phyloP scores from a whole-genome alignment of 306 rosid species.

The Albizia julibrissin region DNA sequence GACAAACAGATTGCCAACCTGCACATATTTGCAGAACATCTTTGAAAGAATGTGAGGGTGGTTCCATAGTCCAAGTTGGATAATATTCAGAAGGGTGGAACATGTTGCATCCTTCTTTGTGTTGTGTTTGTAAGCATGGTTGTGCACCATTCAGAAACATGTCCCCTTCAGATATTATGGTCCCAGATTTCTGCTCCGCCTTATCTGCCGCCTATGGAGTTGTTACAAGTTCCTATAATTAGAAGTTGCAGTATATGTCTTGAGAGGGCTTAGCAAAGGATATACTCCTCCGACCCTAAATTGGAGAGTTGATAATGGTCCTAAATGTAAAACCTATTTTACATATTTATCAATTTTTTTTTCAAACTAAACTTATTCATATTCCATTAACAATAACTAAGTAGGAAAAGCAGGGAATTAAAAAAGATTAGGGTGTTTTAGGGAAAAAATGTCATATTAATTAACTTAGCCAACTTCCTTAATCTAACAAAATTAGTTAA shows the following conservation, averaged over 20 bases:
- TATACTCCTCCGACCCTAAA: too few species aligned
- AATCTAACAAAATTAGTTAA: too few species aligned
- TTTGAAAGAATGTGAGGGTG: slow-evolving; percentile 58
- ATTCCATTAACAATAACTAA: too few species aligned
- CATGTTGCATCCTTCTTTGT: slow-evolving; percentile 36
- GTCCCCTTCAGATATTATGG: slow-evolving; percentile 66
- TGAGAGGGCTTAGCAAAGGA: not conserved
- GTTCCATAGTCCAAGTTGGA: slow-evolving; percentile 65
- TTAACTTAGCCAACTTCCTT: too few species aligned
- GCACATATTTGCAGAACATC: slow-evolving; percentile 54
- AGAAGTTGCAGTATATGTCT: slow-evolving; percentile 4
- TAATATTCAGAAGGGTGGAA: slow-evolving; percentile 71
- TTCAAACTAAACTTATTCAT: too few species aligned
- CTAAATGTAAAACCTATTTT: too few species aligned
- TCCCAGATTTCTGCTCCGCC: slow-evolving; percentile 47
- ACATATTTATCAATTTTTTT: too few species aligned
- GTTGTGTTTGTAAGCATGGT: slow-evolving; percentile 34
- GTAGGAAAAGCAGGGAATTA: too few species aligned
- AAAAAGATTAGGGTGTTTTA: too few species aligned
- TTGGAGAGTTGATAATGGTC: too few species aligned
- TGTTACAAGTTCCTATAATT: slow-evolving; percentile 25
- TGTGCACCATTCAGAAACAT: slow-evolving; percentile 56
- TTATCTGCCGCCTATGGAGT: slow-evolving; percentile 56
- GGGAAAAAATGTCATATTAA: too few species aligned
- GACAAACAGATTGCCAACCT: slow-evolving; percentile 62